phyloP scores from a whole-genome alignment of 2,329 filamentous ascomycete species.

The Cadophora sp. region DNA sequence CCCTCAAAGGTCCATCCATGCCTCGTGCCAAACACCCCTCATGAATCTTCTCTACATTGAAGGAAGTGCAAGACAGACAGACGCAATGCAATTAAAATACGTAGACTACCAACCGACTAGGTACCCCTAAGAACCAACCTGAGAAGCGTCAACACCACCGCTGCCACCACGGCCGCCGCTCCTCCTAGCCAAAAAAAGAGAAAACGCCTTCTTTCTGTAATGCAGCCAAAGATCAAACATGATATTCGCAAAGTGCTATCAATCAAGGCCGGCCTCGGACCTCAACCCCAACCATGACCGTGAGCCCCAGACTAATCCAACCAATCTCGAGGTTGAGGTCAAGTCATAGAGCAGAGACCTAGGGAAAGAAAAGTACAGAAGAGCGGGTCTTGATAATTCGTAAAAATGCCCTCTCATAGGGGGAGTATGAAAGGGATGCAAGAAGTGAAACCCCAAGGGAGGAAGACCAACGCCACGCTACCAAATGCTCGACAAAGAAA shows the following conservation, averaged over 20 bases:
- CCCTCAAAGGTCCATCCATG: slow-evolving; percentile 3
- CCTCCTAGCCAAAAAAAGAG: neutral
- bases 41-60: slow-evolving; percentile 14
- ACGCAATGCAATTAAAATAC: slow-evolving; percentile 26
- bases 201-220: slow-evolving; percentile 17
- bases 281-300: neutral
- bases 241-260: slow-evolving; percentile 25
- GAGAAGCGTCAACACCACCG: slow-evolving; percentile 10
- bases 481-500: slow-evolving; percentile 46
- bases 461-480: slow-evolving; percentile 46
- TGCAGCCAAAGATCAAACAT: slow-evolving; percentile 28
- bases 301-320: slow-evolving; percentile 7
- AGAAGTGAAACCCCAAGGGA: slow-evolving; percentile 36
- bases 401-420: slow-evolving; percentile 24
- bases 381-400: slow-evolving; percentile 32
- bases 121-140: slow-evolving; percentile 26
- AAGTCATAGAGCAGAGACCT: neutral
- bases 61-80: slow-evolving; percentile 2
- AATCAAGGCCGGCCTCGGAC: neutral
- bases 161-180: neutral
- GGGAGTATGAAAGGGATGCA: slow-evolving; percentile 34
- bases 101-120: slow-evolving; percentile 20
- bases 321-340: slow-evolving; percentile 11
- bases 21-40: slow-evolving; percentile 4
- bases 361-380: slow-evolving; percentile 24